Base-by-base conservation (phyloP, 371 early-diverging fungal genomes). In the Apophysomyces sp. region DNA sequence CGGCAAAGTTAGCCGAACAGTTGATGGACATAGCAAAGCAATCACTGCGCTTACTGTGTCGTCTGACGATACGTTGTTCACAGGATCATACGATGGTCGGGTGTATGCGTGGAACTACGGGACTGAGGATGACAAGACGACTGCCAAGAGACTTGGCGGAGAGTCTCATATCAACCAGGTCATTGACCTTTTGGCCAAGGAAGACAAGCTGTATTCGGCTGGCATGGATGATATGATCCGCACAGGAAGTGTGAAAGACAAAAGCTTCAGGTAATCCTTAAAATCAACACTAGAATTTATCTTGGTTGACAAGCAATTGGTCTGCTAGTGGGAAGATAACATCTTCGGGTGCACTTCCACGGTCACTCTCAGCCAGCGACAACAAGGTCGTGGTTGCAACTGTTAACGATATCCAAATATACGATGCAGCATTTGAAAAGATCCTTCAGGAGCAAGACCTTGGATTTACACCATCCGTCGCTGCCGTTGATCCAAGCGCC, bases 81-180 rank as follows among this genome's bases (percentile, higher is more conserved):
- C 94, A 9, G 97, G 92, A 28, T 90, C 91, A 60, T 97, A 95
- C 71, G 98, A 98, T 65, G 98, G 98, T 12, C 84, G 89, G 26
- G 86, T 96, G 18, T 89, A 70, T 72, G 55, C 78, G 6, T 93
- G 92, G 92, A 77, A 80, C 31, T 74, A 83, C 41, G 71, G 74
- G 1, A 24, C 58, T 13, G 77, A 74, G 1, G 62, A 65, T 2
- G 67, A 72, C 2, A 57, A 71, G 3, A 76, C 81, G 15, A 63
- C 51, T 24, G 85, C 81, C 27, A 52, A 67, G 53, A 55, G 53
- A 36, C 67, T 87, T 3, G 73, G 63, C 4, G 94, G 91, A 2
- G 63, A 79, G 13, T 83, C 85, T 11, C 92, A 93, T 70, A 65
- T 78, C 3, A 93, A 91, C 61, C 92, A 91, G 67, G 84, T 94